Evolutionary conservation across 306 rosid species (phyloP).

Genomic region (Psophocarpus tetragonolobus): DNA sequence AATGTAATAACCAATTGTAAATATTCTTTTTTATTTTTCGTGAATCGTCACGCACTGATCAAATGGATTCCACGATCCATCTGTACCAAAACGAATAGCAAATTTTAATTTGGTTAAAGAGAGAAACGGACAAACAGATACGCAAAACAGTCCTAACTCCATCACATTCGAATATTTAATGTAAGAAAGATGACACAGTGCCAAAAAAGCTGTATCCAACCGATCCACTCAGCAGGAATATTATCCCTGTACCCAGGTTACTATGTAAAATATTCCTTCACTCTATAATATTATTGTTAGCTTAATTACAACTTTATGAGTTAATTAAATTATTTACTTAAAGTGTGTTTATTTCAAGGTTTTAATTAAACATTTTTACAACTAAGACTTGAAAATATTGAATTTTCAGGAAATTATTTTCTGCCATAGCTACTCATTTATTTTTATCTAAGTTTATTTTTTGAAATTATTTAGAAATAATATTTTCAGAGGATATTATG

Average conservation of each 20-base stretch:
- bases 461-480: too few species aligned
- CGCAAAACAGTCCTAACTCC: background rate
- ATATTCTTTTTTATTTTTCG: background rate
- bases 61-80: constrained; percentile 4
- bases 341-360: too few species aligned
- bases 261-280: background rate
- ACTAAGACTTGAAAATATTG: too few species aligned
- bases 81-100: background rate
- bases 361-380: too few species aligned
- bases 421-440: too few species aligned
- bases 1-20: too few species aligned
- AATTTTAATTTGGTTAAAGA: background rate
- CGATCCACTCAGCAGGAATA: background rate
- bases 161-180: background rate
- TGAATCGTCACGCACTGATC: background rate
- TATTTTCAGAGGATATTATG: too few species aligned
- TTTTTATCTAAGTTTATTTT: too few species aligned
- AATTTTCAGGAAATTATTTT: too few species aligned
- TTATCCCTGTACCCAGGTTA: background rate
- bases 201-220: background rate
- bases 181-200: background rate
- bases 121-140: background rate
- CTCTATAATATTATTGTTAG: background rate
- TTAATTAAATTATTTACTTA: too few species aligned
- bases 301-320: too few species aligned